Evolutionary conservation across 1,284 basidiomycete species (phyloP).

Genomic region (Malassezia yamatoensis): DNA sequence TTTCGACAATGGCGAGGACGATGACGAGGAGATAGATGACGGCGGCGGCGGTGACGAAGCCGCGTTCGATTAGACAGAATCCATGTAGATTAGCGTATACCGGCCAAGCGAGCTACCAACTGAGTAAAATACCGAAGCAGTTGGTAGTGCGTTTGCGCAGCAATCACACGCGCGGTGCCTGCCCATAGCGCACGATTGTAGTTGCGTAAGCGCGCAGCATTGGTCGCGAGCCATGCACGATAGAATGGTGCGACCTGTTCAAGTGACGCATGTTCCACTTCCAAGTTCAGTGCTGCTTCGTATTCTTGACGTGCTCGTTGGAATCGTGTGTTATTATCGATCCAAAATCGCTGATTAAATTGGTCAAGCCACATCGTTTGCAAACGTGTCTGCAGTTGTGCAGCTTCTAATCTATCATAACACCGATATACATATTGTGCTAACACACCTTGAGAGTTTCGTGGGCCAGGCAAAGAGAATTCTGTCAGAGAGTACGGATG

Average conservation of each 20-base stretch:
- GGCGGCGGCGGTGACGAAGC: conserved; percentile 25
- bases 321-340: conserved; percentile 43
- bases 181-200: conserved; percentile 39
- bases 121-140: conserved; percentile 3
- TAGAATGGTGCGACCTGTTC: conserved; percentile 32
- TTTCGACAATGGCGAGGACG: conserved; percentile 47
- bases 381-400: conserved; percentile 30
- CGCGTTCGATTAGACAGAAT: conserved; percentile 26
- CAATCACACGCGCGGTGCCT: conserved; percentile 2
- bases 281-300: conserved; percentile 16
- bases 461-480: conserved; percentile 18
- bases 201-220: conserved; percentile 27
- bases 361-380: conserved; percentile 32
- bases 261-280: conserved; percentile 21
- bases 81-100: conserved; percentile 1
- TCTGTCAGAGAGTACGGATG: conserved; percentile 43
- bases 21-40: conserved; percentile 33
- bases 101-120: conserved; percentile 2
- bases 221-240: conserved; percentile 37
- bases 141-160: conserved; percentile 2
- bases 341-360: conserved; percentile 46
- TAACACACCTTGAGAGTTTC: conserved; percentile 4
- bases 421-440: conserved; percentile 25
- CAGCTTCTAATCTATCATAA: conserved; percentile 27
- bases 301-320: conserved; percentile 28